These are phyloP conservation scores for Penicillium sp. DNA, from an alignment of 2,329 filamentous ascomycete species.

Conservation along the genomic window DNA sequence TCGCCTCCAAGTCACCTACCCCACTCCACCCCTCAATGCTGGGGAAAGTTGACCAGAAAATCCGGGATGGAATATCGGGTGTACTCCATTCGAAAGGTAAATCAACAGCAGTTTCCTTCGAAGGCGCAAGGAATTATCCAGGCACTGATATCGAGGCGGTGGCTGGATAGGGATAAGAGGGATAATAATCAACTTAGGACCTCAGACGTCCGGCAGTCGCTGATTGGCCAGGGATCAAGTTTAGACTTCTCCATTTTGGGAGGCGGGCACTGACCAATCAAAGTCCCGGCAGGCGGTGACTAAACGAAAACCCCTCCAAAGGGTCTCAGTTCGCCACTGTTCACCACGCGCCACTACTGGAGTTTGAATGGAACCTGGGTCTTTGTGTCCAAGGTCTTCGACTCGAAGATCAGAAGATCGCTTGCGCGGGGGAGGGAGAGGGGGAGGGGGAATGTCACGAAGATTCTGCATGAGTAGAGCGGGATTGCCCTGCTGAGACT, in stretches of 20 bases:
- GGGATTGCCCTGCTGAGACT: neutral
- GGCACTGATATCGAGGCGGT: conserved; percentile 20
- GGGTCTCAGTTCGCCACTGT: conserved; percentile 11
- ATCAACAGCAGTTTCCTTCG: neutral
- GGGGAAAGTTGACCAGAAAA: conserved; percentile 7
- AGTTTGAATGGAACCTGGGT: conserved; percentile 4
- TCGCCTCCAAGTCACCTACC: conserved; percentile 7
- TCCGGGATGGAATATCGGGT: conserved; percentile 3
- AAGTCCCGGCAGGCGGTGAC: neutral
- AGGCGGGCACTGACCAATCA: conserved; percentile 5
- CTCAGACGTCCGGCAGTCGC: neutral
- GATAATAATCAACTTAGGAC: neutral
- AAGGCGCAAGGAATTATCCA: conserved; percentile 1
- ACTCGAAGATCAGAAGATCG: conserved; percentile 26
- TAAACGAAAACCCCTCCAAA: conserved; percentile 1
- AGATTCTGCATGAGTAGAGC: neutral
- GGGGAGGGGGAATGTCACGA: conserved; percentile 8
- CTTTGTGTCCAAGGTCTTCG: conserved; percentile 3
- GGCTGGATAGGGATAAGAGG: conserved; percentile 3
- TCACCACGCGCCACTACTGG: neutral
- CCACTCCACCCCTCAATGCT: conserved; percentile 12
- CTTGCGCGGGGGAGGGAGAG: conserved; percentile 24
- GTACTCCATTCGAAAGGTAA: too few species aligned
- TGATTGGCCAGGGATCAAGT: neutral
- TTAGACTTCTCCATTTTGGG: conserved; percentile 8